Conservation (phyloP, 192 early-diverging fungal genomes). For the Fimicolochytrium jonesii region DNA sequence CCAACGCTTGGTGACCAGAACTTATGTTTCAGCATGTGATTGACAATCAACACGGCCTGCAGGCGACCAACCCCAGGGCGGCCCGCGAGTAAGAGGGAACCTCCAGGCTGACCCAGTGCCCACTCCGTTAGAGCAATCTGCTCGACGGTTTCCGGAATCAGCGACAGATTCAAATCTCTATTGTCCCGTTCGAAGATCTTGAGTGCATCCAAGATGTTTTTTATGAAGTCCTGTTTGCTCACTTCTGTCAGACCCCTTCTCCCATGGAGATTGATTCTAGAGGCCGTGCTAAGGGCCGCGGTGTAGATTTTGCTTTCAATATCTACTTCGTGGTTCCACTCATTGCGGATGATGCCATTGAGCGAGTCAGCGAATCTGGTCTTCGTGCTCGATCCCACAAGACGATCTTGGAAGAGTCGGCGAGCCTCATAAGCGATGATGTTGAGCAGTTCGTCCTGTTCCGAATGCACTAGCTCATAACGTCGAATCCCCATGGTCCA, state of each 20-base stretch:
- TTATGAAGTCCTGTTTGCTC: conserved; percentile 23
- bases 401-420: conserved; percentile 47
- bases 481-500: conserved; percentile 38
- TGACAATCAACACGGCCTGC: conserved; percentile 33
- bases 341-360: conserved; percentile 28
- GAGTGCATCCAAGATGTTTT: conserved; percentile 29
- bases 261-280: not conserved
- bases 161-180: conserved; percentile 36
- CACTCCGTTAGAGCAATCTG: conserved; percentile 44
- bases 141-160: conserved; percentile 47
- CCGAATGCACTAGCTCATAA: conserved; percentile 35
- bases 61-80: conserved; percentile 46
- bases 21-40: conserved; percentile 41
- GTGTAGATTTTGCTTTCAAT: conserved; percentile 23
- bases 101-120: conserved; percentile 44
- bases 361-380: conserved; percentile 40
- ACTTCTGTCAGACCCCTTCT: conserved; percentile 22
- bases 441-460: conserved; percentile 41
- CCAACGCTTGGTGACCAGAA: conserved; percentile 37
- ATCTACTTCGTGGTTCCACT: conserved; percentile 41
- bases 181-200: conserved; percentile 46
- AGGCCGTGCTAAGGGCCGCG: not conserved
- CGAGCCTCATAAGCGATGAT: conserved; percentile 44
- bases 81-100: conserved; percentile 50
- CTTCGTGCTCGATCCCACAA: conserved; percentile 33